A percentile compares a stretch with the other conserved stretches of the same genome.
Evolutionary conservation across 129 eudicot species (phyloP).

Genomic region (Flaveria linearis): DNA sequence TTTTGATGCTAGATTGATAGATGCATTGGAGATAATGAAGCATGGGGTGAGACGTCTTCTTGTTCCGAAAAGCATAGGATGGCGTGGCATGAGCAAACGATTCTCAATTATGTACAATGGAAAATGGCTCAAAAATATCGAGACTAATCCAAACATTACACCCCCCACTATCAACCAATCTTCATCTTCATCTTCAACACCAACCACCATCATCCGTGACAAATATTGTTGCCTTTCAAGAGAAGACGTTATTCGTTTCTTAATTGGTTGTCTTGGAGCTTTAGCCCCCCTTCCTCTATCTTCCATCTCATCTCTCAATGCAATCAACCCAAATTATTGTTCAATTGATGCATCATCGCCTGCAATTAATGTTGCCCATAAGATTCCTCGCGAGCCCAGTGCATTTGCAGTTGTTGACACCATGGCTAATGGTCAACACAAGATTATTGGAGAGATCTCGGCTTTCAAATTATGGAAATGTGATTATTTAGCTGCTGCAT

Average conservation of each 20-base stretch:
- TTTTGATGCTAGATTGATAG: constrained; percentile 65
- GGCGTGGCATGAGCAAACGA: constrained; percentile 94
- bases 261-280: constrained; percentile 93
- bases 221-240: constrained; percentile 86
- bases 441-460: constrained; percentile 86
- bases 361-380: constrained; percentile 59
- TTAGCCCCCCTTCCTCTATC: constrained; percentile 91
- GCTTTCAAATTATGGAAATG: constrained; percentile 90
- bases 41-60: constrained; percentile 87
- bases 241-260: constrained; percentile 86
- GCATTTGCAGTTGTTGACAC: constrained; percentile 88
- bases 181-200: constrained; percentile 60
- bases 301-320: constrained; percentile 72
- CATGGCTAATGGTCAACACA: constrained; percentile 61
- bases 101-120: constrained; percentile 84
- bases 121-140: constrained; percentile 80
- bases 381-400: constrained; percentile 73
- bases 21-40: constrained; percentile 98
- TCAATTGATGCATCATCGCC: constrained; percentile 67
- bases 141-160: constrained; percentile 36
- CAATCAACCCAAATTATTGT: constrained; percentile 64
- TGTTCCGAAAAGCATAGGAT: constrained; percentile 75
- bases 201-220: constrained; percentile 45
- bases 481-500: constrained; percentile 85
- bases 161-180: constrained; percentile 44